Percentiles rank a stretch among this genome's conserved stretches.
phyloP scores from a whole-genome alignment of 2,329 filamentous ascomycete genomes.

The Xylaria sp. region DNA sequence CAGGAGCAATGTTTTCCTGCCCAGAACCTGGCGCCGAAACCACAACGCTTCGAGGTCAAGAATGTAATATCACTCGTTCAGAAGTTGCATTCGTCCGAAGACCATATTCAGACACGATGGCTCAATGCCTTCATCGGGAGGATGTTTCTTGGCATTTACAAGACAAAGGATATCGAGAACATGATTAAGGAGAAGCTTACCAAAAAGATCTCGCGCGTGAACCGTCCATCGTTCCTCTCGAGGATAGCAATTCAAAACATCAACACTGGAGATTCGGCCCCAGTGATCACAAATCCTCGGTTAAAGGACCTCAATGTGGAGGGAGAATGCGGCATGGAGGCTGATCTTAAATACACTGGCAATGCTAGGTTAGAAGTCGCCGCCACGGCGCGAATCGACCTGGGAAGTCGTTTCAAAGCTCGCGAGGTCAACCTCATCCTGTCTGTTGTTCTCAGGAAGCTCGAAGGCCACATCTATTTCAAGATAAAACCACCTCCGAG shows the following conservation, averaged over 20 bases:
- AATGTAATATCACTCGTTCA: slow-evolving; percentile 91
- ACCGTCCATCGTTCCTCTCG: slow-evolving; percentile 87
- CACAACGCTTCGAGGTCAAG: slow-evolving; percentile 77
- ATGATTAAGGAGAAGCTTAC: slow-evolving; percentile 84
- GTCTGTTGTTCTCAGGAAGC: slow-evolving; percentile 79
- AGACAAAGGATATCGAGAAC: slow-evolving; percentile 78
- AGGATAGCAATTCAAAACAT: slow-evolving; percentile 82
- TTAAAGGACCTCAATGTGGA: slow-evolving; percentile 89
- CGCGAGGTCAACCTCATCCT: slow-evolving; percentile 88
- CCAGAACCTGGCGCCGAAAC: slow-evolving; percentile 63
- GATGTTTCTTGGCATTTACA: slow-evolving; percentile 85
- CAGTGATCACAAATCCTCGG: slow-evolving; percentile 84
- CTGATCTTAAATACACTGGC: slow-evolving; percentile 85
- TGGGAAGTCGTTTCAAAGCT: slow-evolving; percentile 85
- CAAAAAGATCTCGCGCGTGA: slow-evolving; percentile 94
- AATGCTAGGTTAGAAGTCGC: slow-evolving; percentile 89
- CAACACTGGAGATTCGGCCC: slow-evolving; percentile 82
- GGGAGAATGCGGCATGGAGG: slow-evolving; percentile 84
- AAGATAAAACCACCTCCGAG: slow-evolving; percentile 94
- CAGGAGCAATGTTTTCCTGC: slow-evolving; percentile 69
- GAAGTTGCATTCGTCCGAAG: slow-evolving; percentile 86
- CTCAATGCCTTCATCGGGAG: slow-evolving; percentile 89
- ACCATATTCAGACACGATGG: slow-evolving; percentile 89
- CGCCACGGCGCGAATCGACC: slow-evolving; percentile 88
- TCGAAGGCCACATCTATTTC: slow-evolving; percentile 83